Evolutionary conservation across 352 stramenopile genomes (phyloP).

Genomic region (Globisporangium cystogenes): DNA sequence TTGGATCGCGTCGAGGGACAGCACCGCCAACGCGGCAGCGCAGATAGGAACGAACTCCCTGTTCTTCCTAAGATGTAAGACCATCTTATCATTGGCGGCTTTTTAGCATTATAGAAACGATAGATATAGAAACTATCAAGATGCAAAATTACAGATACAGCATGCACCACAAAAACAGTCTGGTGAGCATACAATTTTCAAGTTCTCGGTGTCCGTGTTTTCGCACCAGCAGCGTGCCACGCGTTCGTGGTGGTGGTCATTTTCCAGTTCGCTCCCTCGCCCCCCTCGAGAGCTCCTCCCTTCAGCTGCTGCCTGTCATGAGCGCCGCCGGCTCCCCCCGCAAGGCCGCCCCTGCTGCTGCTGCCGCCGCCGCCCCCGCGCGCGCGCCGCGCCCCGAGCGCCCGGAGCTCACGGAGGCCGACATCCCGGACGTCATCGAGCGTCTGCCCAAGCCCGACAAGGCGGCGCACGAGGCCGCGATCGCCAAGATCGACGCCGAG

Average conservation of each 20-base stretch:
- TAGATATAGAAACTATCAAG: too few species aligned
- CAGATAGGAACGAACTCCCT: too few species aligned
- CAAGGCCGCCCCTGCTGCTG: constrained; percentile 12
- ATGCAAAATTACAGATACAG: too few species aligned
- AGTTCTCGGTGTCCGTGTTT: too few species aligned
- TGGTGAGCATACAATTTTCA: too few species aligned
- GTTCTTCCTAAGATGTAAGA: too few species aligned
- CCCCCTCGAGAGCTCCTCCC: background rate
- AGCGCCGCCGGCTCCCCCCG: constrained; percentile 28
- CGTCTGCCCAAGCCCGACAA: constrained; percentile 86
- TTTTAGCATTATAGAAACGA: too few species aligned
- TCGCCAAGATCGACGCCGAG: constrained; percentile 79
- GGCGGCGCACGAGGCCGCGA: constrained; percentile 83
- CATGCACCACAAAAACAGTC: too few species aligned
- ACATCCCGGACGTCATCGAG: constrained; percentile 77
- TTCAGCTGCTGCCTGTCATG: constrained; percentile 10
- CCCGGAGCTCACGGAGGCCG: constrained; percentile 33
- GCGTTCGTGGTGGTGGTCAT: background rate
- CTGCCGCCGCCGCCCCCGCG: constrained; percentile 1
- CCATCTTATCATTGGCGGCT: too few species aligned
- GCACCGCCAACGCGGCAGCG: too few species aligned
- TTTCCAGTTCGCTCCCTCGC: background rate
- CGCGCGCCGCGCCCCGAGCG: constrained; percentile 6
- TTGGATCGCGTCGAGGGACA: too few species aligned
- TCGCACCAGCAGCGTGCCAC: background rate